These are phyloP conservation scores for Tephrocybe rancida DNA, from an alignment of 768 basidiomycete species.

Conservation along the genomic window DNA sequence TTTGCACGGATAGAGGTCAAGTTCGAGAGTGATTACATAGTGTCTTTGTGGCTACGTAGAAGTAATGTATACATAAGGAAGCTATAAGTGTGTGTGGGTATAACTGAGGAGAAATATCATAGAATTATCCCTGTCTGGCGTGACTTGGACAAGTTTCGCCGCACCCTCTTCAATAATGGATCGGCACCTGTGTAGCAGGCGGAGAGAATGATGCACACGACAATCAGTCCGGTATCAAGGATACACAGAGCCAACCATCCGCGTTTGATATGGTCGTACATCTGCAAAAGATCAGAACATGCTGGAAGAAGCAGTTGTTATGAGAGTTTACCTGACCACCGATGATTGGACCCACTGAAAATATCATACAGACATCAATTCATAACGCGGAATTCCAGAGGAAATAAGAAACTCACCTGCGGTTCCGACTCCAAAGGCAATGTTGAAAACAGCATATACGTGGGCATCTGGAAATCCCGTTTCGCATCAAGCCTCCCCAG, in stretches of 20 bases:
- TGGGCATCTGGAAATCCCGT: slow-evolving; percentile 56
- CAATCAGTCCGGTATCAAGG: slow-evolving; percentile 45
- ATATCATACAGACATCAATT: slow-evolving; percentile 2
- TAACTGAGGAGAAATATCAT: no score
- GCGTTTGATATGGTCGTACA: slow-evolving; percentile 54
- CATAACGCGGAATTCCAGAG: neutral
- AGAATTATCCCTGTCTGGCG: no score
- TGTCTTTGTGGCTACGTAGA: no score
- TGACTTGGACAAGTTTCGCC: no score
- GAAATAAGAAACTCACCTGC: slow-evolving; percentile 41
- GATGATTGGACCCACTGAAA: slow-evolving; percentile 66
- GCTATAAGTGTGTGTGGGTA: no score
- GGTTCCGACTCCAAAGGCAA: slow-evolving; percentile 69
- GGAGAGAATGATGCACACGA: slow-evolving; percentile 37
- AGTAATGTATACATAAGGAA: no score
- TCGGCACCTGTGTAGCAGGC: slow-evolving; percentile 52
- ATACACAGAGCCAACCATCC: slow-evolving; percentile 67
- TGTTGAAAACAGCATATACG: slow-evolving; percentile 74
- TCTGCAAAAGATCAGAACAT: slow-evolving; percentile 33
- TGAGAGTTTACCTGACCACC: slow-evolving; percentile 63
- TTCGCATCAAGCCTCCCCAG: neutral
- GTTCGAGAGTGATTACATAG: no score
- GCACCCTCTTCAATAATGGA: slow-evolving; percentile 31
- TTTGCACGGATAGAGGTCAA: no score
- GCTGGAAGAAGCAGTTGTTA: neutral